phyloP scores from a whole-genome alignment of 169 alveolate species.

The Plasmodium fragile region DNA sequence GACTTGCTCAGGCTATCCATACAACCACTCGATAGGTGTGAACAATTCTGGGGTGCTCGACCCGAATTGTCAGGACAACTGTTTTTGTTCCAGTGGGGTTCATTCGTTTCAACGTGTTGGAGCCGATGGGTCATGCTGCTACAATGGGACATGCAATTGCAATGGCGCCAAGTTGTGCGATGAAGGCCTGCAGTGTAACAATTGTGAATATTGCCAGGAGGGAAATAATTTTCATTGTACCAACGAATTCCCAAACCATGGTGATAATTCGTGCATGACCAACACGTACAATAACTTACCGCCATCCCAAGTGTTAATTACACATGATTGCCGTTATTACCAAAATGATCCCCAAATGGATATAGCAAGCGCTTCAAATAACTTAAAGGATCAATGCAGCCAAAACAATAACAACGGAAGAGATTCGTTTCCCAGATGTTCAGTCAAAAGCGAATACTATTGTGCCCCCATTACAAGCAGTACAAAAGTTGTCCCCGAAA shows the following conservation, averaged over 20 bases:
- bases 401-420: background rate
- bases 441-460: background rate
- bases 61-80: background rate
- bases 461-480: background rate
- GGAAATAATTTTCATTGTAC: background rate
- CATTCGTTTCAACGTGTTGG: background rate
- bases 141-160: background rate
- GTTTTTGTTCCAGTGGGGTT: background rate
- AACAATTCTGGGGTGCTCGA: background rate
- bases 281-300: background rate
- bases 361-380: slow-evolving; percentile 1
- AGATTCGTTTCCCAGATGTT: background rate
- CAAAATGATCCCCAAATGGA: background rate
- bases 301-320: background rate
- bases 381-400: background rate
- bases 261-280: background rate
- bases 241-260: background rate
- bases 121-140: background rate
- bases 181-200: background rate
- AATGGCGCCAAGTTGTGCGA: background rate
- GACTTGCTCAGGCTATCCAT: slow-evolving; percentile 1
- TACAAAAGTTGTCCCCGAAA: background rate
- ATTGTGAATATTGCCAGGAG: background rate
- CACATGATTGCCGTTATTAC: background rate
- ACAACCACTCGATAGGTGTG: background rate